Percentiles rank a stretch among this genome's conserved stretches.
Conservation (phyloP, 805 yeast genomes). For the Candida palmyrensis region DNA sequence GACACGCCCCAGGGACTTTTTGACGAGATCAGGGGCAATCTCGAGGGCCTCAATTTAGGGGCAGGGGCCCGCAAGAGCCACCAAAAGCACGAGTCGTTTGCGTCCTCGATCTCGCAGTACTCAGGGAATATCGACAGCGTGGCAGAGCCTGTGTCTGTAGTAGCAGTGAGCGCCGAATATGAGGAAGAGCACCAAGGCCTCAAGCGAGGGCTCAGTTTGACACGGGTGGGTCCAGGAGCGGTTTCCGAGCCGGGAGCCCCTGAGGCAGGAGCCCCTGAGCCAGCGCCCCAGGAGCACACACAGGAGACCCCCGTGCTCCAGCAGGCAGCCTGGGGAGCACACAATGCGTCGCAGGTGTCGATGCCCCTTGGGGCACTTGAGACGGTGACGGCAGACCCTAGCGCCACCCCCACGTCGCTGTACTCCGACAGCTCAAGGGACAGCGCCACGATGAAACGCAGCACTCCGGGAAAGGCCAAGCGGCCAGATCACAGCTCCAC, state of each 20-base stretch:
- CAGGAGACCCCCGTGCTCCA: not conserved
- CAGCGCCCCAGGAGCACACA: too few relatives aligned
- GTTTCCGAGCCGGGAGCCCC: too few relatives aligned
- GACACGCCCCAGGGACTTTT: conserved; percentile 3
- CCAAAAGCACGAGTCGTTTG: conserved; percentile 12
- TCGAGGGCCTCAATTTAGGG: not conserved
- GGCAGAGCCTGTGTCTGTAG: conserved; percentile 18
- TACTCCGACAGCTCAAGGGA: conserved; percentile 2
- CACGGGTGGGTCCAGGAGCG: too few relatives aligned
- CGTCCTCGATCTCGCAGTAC: conserved; percentile 17
- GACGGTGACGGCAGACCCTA: not conserved
- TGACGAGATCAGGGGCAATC: conserved; percentile 4
- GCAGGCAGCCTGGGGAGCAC: not conserved
- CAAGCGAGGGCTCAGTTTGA: conserved; percentile 3
- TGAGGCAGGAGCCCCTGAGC: too few relatives aligned
- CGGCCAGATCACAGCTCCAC: conserved; percentile 26
- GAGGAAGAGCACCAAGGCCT: conserved; percentile 1
- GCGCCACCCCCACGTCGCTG: conserved; percentile 3
- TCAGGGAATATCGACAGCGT: conserved; percentile 13
- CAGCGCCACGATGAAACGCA: not conserved
- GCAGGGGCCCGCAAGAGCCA: not conserved
- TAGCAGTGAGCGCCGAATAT: conserved; percentile 9
- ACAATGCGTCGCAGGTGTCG: not conserved
- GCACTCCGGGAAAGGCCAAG: not conserved
- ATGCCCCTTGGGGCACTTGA: conserved; percentile 3